Conservation (phyloP, 192 early-diverging fungal species). For the Diversispora eburnea region DNA sequence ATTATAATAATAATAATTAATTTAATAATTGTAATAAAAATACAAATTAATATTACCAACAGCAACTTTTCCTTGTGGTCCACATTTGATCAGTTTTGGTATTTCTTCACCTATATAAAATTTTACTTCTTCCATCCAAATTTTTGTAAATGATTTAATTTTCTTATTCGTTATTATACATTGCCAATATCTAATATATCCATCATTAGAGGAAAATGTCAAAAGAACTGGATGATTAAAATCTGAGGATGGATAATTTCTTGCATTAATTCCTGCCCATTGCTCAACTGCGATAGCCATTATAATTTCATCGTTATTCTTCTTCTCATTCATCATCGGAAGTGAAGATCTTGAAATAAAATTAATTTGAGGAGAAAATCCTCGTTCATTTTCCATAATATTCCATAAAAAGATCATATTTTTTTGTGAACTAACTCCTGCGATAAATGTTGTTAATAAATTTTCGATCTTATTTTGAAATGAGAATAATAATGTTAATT, state of each 20-base stretch:
- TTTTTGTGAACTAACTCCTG: conserved; percentile 7
- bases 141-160: background rate
- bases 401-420: conserved; percentile 27
- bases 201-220: conserved; percentile 36
- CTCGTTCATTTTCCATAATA: background rate
- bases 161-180: conserved; percentile 27
- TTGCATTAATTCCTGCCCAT: conserved; percentile 14
- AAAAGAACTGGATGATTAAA: conserved; percentile 31
- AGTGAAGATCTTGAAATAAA: conserved; percentile 11
- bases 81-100: conserved; percentile 37
- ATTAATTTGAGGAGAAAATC: background rate
- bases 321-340: background rate
- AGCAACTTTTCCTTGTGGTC: conserved; percentile 41
- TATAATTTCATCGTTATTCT: background rate
- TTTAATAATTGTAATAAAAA: conserved; percentile 3
- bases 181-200: conserved; percentile 41
- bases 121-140: conserved; percentile 32
- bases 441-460: conserved; percentile 2
- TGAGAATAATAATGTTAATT: conserved; percentile 10
- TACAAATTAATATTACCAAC: conserved; percentile 29
- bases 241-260: background rate
- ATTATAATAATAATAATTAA: background rate
- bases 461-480: background rate
- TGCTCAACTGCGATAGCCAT: conserved; percentile 14
- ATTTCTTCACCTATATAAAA: conserved; percentile 23